Base-by-base conservation (phyloP, 2,329 filamentous ascomycete genomes). In the Phaeosphaeriaceae sp. region DNA sequence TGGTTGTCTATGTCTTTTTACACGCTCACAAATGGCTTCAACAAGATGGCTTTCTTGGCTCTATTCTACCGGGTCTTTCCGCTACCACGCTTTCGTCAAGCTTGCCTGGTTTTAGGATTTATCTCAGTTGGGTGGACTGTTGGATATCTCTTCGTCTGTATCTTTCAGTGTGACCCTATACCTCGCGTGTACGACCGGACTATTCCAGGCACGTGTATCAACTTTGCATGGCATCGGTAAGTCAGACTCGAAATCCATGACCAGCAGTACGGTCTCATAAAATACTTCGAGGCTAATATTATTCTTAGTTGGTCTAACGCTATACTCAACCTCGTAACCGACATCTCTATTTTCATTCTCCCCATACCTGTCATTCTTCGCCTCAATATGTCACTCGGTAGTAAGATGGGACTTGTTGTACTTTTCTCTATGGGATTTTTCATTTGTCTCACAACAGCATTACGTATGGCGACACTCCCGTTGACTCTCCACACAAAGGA, bases 341-440 rank as follows among this genome's bases (percentile, higher is more conserved):
- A 65, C 36, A 23, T 63, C 8, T 33, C 50, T 3, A 56, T 66
- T 28, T 63, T 64, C 44, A 37, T 61, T 9, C 51, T 67, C 2
- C 64, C 64, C 1, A 52, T 63, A 29, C 64, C 62, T 3, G 45
- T 62, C 12, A 61, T 67, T 13, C 26, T 48, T 11, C 40, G 46
- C 4, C 51, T 67, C 15, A 62, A 64, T 32, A 63, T 67, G 61
- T 57, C 58, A 2, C 26, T 52, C 2, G 50, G 57, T 13, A 55
- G 48, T 2, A 51, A 50, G 17, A 48, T 67, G 21, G 59, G 58
- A 12, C 54, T 66, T 6, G 30, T 58, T 5, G 23, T 66, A 1
- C 53, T 68, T 15, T 67, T 67, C 51, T 56, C 53, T 9, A 58
- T 67, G 36, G 63, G 63, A 17, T 64, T 64, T 46, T 64, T 66